Conservation (phyloP, 2,329 filamentous ascomycete species). For the Pseudocercospora macadamiae region DNA sequence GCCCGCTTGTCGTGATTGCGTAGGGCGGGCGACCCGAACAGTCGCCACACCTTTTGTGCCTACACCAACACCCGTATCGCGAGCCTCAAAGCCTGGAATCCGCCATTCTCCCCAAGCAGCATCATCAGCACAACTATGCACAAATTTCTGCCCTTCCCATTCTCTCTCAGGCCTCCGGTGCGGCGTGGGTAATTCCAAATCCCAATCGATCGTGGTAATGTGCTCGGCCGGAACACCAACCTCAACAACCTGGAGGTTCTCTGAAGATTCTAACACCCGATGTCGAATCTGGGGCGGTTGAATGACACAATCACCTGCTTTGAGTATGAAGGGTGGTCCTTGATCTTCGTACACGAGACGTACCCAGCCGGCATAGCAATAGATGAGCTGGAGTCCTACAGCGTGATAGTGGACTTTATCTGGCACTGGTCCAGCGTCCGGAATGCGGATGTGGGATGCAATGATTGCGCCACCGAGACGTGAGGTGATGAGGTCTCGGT, state of each 20-base stretch:
- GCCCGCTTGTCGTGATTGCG: neutral
- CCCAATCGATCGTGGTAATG: slow-evolving; percentile 18
- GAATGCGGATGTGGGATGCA: slow-evolving; percentile 22
- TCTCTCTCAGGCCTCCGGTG: slow-evolving; percentile 10
- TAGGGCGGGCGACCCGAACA: slow-evolving; percentile 13
- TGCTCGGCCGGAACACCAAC: slow-evolving; percentile 23
- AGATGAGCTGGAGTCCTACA: slow-evolving; percentile 21
- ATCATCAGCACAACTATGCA: slow-evolving; percentile 15
- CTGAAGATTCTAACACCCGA: slow-evolving; percentile 16
- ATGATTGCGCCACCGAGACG: slow-evolving; percentile 23
- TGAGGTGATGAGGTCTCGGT: slow-evolving; percentile 20
- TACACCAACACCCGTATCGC: slow-evolving; percentile 16
- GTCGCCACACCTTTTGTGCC: slow-evolving; percentile 19
- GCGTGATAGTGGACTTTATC: slow-evolving; percentile 22
- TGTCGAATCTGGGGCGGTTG: slow-evolving; percentile 22
- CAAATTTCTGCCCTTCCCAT: slow-evolving; percentile 21
- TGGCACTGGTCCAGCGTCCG: slow-evolving; percentile 18
- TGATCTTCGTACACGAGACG: slow-evolving; percentile 22
- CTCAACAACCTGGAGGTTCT: slow-evolving; percentile 20
- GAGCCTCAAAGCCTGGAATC: slow-evolving; percentile 13
- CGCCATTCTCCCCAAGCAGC: slow-evolving; percentile 16
- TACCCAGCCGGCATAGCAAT: slow-evolving; percentile 21
- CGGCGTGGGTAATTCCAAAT: slow-evolving; percentile 15
- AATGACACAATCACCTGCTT: slow-evolving; percentile 21
- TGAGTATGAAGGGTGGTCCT: slow-evolving; percentile 18